Evolutionary conservation across 2,329 filamentous ascomycete genomes (phyloP), one percentile per base, ranked within the genome.

Genomic region (Fusarium ambrosium): DNA sequence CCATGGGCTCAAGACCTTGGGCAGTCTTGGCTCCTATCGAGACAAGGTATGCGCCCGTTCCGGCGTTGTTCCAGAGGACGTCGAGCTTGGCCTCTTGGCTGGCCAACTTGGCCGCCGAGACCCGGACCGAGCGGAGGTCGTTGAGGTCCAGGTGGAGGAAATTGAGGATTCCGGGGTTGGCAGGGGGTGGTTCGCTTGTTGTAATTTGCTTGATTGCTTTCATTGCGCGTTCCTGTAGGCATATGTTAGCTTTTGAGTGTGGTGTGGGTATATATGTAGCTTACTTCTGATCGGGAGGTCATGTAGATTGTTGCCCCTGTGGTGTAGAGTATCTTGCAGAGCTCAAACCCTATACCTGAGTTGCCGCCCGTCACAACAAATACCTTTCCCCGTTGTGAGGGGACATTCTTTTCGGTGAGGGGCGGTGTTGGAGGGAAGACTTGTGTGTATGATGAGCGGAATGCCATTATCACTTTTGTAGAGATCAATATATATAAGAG

Each of bases 221-320:
- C 9, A 72, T 68, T 20, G 79, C 41, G 29, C 63, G 66, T 36
- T 68, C 45, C 62, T 75, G 9, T 20, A 16, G 6, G 10, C n/a
- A n/a, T 11, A 34, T n/a, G 6, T 20, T 5, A 20, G n/a, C 5
- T n/a, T n/a, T n/a, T n/a, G n/a, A n/a, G n/a, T n/a, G n/a, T n/a
- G n/a, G n/a, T n/a, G n/a, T n/a, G 13, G 6, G 1, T 61, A 9
- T 14, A 9, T 63, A 18, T 14, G 34, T 48, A 29, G 39, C 63
- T 13, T 32, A 71, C 74, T 45, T 66, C 79, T 58, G 79, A 82
- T 56, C 88, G 85, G 3, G 84, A 85, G 10, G 88, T 87, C 62
- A 90, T 80, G 77, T 91, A 91, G 11, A 90, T 84, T 1, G 84
- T 90, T 22, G 82, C 89, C 22, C 88, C 87, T 4, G 84, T 85